Evolutionary conservation across 2,329 filamentous ascomycete genomes (phyloP), one percentile per base, ranked within the genome.

Genomic region (Pochonia chlamydosporia): DNA sequence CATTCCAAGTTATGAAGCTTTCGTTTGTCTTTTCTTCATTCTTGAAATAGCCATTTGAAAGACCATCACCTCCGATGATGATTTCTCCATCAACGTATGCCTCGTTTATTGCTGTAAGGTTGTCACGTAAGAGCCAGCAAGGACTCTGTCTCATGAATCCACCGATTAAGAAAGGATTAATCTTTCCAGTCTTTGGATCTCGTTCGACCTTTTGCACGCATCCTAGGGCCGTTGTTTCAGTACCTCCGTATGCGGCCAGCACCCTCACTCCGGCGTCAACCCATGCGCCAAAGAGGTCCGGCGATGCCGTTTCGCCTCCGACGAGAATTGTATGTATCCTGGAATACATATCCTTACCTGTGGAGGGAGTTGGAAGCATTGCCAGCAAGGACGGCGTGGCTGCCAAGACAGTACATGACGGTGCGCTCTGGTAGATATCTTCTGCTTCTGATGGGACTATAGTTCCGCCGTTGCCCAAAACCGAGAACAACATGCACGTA

Each of bases 401-500:
- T 9, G 47, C 47, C 36, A 43, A 26, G 4, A 49, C 47, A 10
- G 43, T 46, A 37, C 47, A 49, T 35, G 47, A 46, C 10, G 47
- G 14, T n/a, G 47, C 47, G 36, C 28, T 49, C 13, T 14, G 20
- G 16, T 41, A 49, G 13, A 49, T 41, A 23, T 49, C 47, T 26
- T 46, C 37, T 16, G 43, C 28, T 24, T 41, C 35, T 4, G 47
- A 18, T 26, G 47, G 47, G 26, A 49, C 43, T 13, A 49, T 20
- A 5, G 43, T 46, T 14, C 47, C 47, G 13, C 47, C 39, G 28
- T 41, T 46, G 10, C 37, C 47, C 3, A 49, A n/a, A 4, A 31
- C 35, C 9, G 47, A 49, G 36, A 49, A 49, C 11, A 49, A 31
- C 47, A 49, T 49, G 23, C 47, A 49, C 14, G 47, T 43, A 13